A percentile compares a stretch with the other conserved stretches of the same genome.
These are phyloP conservation scores for Lipomyces japonicus DNA, from an alignment of 805 yeast genomes.

Conservation along the genomic window DNA sequence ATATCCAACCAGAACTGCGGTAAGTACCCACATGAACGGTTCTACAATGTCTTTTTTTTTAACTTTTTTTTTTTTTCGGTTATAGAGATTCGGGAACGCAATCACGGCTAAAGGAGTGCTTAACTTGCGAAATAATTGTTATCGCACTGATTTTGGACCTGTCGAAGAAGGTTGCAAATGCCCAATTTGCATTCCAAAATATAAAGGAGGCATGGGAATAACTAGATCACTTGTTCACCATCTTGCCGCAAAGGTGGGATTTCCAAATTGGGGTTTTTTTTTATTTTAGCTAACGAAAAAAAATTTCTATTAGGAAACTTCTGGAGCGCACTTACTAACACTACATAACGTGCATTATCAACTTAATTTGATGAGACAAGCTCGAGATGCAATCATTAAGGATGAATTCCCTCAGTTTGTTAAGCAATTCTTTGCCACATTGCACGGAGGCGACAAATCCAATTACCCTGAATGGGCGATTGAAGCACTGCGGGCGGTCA, in stretches of 20 bases:
- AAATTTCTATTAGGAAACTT: constrained; percentile 36
- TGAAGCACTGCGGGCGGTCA: constrained; percentile 40
- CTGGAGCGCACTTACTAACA: constrained; percentile 45
- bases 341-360: constrained; percentile 45
- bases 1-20: constrained; percentile 44
- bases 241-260: constrained; percentile 36
- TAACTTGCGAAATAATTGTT: constrained; percentile 39
- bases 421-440: constrained; percentile 36
- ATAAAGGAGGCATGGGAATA: constrained; percentile 39
- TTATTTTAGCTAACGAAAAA: neutral
- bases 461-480: constrained; percentile 45
- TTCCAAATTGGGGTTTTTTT: neutral
- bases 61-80: constrained; percentile 21
- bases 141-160: constrained; percentile 38
- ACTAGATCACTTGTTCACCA: constrained; percentile 41
- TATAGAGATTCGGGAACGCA: constrained; percentile 44
- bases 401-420: constrained; percentile 42
- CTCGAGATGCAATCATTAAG: constrained; percentile 40
- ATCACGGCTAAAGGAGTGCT: constrained; percentile 40
- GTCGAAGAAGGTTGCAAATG: constrained; percentile 43
- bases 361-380: constrained; percentile 42
- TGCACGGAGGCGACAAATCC: constrained; percentile 36
- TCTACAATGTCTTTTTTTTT: neutral
- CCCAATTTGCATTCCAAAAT: constrained; percentile 39
- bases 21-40: too few species aligned